Conservation (phyloP, 2,329 filamentous ascomycete genomes). For the Sphaerostilbella broomeana region DNA sequence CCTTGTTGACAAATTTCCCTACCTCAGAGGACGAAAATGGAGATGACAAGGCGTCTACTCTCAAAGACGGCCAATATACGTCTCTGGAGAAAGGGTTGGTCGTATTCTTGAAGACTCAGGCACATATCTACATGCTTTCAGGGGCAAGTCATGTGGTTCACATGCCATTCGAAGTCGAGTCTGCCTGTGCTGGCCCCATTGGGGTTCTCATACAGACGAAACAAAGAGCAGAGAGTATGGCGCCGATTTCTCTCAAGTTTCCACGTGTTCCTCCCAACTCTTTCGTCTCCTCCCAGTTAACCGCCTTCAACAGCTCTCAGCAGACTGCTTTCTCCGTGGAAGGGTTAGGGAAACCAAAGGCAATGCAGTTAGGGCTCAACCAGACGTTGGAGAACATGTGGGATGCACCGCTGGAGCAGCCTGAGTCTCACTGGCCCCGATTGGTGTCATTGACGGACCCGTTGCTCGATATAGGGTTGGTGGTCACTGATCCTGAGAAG, state of each 20-base stretch:
- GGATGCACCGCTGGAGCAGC: conserved; percentile 46
- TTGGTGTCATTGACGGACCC: conserved; percentile 83
- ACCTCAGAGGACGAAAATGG: conserved; percentile 36
- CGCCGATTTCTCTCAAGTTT: conserved; percentile 48
- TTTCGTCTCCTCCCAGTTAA: conserved; percentile 65
- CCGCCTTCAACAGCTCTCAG: conserved; percentile 44
- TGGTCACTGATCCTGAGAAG: conserved; percentile 56
- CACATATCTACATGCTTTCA: conserved; percentile 85
- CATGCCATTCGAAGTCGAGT: conserved; percentile 89
- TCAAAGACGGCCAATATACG: conserved; percentile 12
- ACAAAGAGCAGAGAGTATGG: conserved; percentile 44
- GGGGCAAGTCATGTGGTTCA: conserved; percentile 86
- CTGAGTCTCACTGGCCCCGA: conserved; percentile 60
- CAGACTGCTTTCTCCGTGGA: conserved; percentile 51
- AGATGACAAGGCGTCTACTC: conserved; percentile 6
- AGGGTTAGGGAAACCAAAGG: conserved; percentile 48
- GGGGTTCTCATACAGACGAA: conserved; percentile 86
- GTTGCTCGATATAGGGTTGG: conserved; percentile 74
- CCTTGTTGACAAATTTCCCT: conserved; percentile 77
- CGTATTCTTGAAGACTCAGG: conserved; percentile 86
- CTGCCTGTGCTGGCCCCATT: conserved; percentile 71
- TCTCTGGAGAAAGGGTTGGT: conserved; percentile 64
- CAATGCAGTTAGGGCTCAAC: conserved; percentile 44
- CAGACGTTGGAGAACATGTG: conserved; percentile 53
- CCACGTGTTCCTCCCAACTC: conserved; percentile 71